Base-by-base conservation (phyloP, 2,329 filamentous ascomycete genomes). In the Onygena corvina region DNA sequence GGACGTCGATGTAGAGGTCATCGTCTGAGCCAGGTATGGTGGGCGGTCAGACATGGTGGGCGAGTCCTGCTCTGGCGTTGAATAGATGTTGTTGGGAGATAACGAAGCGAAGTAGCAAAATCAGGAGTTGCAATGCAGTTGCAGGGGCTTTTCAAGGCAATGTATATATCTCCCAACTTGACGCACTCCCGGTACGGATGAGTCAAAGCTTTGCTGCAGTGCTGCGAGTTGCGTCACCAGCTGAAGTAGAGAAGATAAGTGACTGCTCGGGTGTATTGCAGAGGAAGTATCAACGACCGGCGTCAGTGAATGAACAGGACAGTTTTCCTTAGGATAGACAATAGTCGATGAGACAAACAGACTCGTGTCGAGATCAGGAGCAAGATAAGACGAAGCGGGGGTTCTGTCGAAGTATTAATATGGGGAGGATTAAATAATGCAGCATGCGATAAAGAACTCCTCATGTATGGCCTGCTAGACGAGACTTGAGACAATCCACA, bases 401-500 rank as follows among this genome's bases (percentile, higher is more conserved):
- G 14, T 12, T 25, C 35, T n/a, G 12, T n/a, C n/a, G 35, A 21
- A 12, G 35, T 40, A 40, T 40, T 40, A 21, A 40, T n/a, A n/a
- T 40, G 35, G 25, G 35, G 18, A 40, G 21, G 35, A 11, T 31
- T 31, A 31, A 4, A 18, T 8, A 18, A 12, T 31, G 29, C 9
- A 20, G 14, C 7, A 40, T 11, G 35, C 18, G 35, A 11, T 40
- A 18, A 5, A 40, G n/a, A 20, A 25, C 35, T 40, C 9, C 18
- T 20, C 25, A 20, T 21, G 18, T 12, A 40, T 40, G 35, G 35
- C 35, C 35, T 40, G 20, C 35, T 40, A 40, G 35, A 40, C 35
- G 35, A 40, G 21, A 20, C 18, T 23, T 23, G 18, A 40, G 35
- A 40, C 35, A n/a, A 40, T 40, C 35, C 35, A 40, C 35, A 38